phyloP scores from a whole-genome alignment of 106 monocot species.

The Dendrobium chrysotoxum region DNA sequence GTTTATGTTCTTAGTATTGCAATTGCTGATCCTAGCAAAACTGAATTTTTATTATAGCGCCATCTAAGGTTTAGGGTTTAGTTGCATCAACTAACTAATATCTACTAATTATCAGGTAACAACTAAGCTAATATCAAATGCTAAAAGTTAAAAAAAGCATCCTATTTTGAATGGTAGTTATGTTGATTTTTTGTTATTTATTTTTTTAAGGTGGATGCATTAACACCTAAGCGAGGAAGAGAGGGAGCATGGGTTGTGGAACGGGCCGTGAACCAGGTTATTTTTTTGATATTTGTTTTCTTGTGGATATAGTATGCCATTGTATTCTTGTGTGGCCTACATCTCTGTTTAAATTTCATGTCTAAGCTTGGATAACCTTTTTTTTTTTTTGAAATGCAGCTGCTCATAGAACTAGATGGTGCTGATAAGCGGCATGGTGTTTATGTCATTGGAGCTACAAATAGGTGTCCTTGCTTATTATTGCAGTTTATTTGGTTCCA shows the following conservation, averaged over 20 bases:
- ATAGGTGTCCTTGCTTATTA: constrained; percentile 42
- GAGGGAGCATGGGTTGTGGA: constrained; percentile 82
- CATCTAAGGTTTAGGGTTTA: too few relatives aligned
- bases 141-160: background rate
- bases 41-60: background rate
- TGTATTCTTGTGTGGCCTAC: background rate
- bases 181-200: background rate
- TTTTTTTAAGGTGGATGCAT: constrained; percentile 71
- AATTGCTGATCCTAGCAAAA: background rate
- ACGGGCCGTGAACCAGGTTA: constrained; percentile 74
- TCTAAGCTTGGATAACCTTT: background rate
- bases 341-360: background rate
- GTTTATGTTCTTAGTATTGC: background rate
- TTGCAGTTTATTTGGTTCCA: background rate
- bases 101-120: background rate
- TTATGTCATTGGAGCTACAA: constrained; percentile 93
- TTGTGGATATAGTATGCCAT: background rate
- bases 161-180: background rate
- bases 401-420: constrained; percentile 89
- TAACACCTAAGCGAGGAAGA: constrained; percentile 75
- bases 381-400: constrained; percentile 31
- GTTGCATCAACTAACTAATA: too few relatives aligned
- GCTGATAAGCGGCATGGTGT: constrained; percentile 77
- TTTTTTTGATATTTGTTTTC: background rate
- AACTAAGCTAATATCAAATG: background rate